A percentile compares a stretch with the other conserved stretches of the same genome.
These are phyloP conservation scores for Hypoxylon fragiforme DNA, from an alignment of 495 filamentous ascomycete genomes.

Conservation along the genomic window DNA sequence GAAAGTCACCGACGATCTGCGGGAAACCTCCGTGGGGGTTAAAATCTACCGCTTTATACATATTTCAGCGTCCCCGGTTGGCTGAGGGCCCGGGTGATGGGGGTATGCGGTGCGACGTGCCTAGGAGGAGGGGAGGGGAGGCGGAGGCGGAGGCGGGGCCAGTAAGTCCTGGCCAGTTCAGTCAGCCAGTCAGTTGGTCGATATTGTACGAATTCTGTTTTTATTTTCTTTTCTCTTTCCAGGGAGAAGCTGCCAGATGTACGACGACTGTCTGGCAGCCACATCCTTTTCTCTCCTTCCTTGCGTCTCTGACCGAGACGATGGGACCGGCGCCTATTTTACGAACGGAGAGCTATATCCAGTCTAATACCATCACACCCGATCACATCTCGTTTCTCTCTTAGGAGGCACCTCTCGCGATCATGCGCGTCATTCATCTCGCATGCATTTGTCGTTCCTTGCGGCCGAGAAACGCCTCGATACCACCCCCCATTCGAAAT, in stretches of 20 bases:
- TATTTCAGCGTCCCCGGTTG: conserved; percentile 27
- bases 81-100: conserved; percentile 27
- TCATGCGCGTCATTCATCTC: conserved; percentile 25
- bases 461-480: conserved; percentile 20
- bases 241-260: conserved; percentile 24
- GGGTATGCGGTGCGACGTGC: conserved; percentile 29
- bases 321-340: too few relatives aligned
- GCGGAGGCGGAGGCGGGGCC: conserved; percentile 3
- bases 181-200: conserved; percentile 10
- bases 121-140: conserved; percentile 3
- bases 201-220: too few relatives aligned
- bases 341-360: too few relatives aligned
- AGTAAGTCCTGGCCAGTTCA: conserved; percentile 19
- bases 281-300: conserved; percentile 11
- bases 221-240: too few relatives aligned
- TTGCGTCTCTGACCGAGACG: conserved; percentile 7
- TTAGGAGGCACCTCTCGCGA: conserved; percentile 8
- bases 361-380: too few relatives aligned
- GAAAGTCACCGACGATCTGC: conserved; percentile 37
- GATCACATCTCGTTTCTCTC: conserved; percentile 6
- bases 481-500: conserved; percentile 1
- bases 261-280: conserved; percentile 10
- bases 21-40: conserved; percentile 39
- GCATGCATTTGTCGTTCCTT: conserved; percentile 31
- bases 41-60: conserved; percentile 19